Conservation (phyloP, 2,329 filamentous ascomycete species). For the Leptographium galeiforme region DNA sequence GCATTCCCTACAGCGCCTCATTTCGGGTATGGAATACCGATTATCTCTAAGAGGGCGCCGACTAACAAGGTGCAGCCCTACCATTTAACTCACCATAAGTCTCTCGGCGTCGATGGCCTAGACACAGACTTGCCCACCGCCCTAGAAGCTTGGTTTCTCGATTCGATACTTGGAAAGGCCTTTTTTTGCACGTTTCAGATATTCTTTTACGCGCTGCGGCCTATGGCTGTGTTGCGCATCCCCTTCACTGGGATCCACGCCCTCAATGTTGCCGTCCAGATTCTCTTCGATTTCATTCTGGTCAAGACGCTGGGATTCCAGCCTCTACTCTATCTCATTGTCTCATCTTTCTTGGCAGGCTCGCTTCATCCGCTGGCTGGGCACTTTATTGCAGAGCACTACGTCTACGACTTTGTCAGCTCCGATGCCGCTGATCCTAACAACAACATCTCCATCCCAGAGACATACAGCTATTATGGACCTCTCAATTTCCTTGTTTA, state of each 20-base stretch:
- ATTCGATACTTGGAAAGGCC: constrained; percentile 89
- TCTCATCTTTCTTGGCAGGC: constrained; percentile 87
- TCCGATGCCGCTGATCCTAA: constrained; percentile 41
- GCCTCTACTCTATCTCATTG: constrained; percentile 67
- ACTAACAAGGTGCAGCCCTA: constrained; percentile 50
- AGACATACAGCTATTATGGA: constrained; percentile 97
- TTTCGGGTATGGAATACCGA: constrained; percentile 52
- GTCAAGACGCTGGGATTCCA: constrained; percentile 46
- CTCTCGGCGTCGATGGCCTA: constrained; percentile 86
- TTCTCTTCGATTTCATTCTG: constrained; percentile 63
- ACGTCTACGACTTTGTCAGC: constrained; percentile 58
- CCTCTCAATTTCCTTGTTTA: constrained; percentile 85
- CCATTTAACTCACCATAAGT: constrained; percentile 98
- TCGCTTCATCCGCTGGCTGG: constrained; percentile 88
- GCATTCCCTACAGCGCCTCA: constrained; percentile 86
- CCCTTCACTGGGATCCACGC: constrained; percentile 77
- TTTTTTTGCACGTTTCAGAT: constrained; percentile 99
- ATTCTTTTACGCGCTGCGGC: constrained; percentile 92
- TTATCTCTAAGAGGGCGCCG: constrained; percentile 3
- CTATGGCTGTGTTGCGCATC: constrained; percentile 85
- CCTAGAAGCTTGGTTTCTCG: constrained; percentile 80
- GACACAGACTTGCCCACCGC: constrained; percentile 92
- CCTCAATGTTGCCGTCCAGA: constrained; percentile 66
- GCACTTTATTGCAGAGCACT: constrained; percentile 98
- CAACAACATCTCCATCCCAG: constrained; percentile 58